Percentiles rank a stretch among this genome's conserved stretches.
These are phyloP conservation scores for Fusarium verrucosum DNA, from an alignment of 2,329 filamentous ascomycete species.

Conservation along the genomic window DNA sequence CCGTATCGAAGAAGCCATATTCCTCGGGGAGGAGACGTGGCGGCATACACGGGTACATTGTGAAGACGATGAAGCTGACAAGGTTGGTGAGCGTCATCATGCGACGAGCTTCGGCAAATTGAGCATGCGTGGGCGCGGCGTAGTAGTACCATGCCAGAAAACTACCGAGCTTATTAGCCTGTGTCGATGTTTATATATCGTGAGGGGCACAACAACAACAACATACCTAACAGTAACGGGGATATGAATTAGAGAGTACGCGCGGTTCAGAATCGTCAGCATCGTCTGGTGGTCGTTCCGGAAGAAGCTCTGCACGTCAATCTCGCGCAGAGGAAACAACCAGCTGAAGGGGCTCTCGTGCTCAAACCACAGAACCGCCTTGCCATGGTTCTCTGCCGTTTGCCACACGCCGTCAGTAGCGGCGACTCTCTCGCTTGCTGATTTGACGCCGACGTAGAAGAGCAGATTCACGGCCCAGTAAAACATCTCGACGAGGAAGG, in stretches of 20 bases:
- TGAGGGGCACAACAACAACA: neutral
- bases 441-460: conserved; percentile 60
- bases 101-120: conserved; percentile 51
- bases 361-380: conserved; percentile 65
- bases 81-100: conserved; percentile 64
- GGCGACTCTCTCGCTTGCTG: conserved; percentile 46
- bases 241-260: conserved; percentile 68
- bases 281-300: conserved; percentile 61
- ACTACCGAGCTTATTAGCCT: conserved; percentile 47
- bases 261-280: conserved; percentile 65
- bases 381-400: conserved; percentile 63
- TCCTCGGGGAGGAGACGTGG: conserved; percentile 64
- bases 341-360: conserved; percentile 59
- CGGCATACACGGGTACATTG: conserved; percentile 66
- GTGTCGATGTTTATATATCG: neutral
- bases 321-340: conserved; percentile 62
- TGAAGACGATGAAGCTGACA: conserved; percentile 64
- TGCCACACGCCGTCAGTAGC: conserved; percentile 60
- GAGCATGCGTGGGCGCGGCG: conserved; percentile 55
- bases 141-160: conserved; percentile 73
- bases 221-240: conserved; percentile 66
- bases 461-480: conserved; percentile 75
- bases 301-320: conserved; percentile 65
- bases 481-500: conserved; percentile 78
- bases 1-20: conserved; percentile 67